Conservation (phyloP, 352 stramenopile genomes). For the Globisporangium splendens region DNA sequence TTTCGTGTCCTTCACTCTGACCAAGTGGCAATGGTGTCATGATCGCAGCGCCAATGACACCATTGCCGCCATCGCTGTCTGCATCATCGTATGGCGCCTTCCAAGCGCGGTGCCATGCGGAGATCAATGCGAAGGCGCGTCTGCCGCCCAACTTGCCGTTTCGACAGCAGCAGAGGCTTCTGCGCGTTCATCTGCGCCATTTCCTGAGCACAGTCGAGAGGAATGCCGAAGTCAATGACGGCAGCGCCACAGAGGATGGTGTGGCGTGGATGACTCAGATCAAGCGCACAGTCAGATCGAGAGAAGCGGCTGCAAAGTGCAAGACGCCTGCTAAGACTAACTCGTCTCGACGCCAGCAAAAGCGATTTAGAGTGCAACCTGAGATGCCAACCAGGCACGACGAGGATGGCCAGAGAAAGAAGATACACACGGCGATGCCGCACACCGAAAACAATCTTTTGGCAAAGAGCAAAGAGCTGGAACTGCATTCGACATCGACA, state of each 20-base stretch:
- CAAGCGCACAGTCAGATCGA: not conserved
- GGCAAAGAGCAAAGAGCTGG: not conserved
- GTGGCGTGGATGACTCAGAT: constrained; percentile 4
- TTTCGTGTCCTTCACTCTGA: not conserved
- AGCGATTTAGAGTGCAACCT: not conserved
- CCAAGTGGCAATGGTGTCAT: not conserved
- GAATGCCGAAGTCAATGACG: constrained; percentile 5
- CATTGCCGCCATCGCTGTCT: too few species aligned
- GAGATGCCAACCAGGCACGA: not conserved
- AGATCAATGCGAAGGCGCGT: constrained; percentile 9
- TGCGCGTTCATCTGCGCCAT: constrained; percentile 26
- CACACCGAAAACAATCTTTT: not conserved
- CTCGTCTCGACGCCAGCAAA: not conserved
- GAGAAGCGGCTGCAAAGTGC: not conserved
- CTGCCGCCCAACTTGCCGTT: constrained; percentile 5
- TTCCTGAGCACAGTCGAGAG: constrained; percentile 16
- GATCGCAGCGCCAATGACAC: not conserved
- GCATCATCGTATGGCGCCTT: constrained; percentile 23
- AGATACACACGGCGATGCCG: not conserved
- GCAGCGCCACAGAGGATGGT: not conserved
- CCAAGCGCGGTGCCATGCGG: constrained; percentile 12
- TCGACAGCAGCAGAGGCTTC: constrained; percentile 19
- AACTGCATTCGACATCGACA: not conserved
- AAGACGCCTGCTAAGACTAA: not conserved
- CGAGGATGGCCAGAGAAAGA: not conserved